Evolutionary conservation across 257 asterid genomes (phyloP).

Genomic region (Primulina huaijiensis): DNA sequence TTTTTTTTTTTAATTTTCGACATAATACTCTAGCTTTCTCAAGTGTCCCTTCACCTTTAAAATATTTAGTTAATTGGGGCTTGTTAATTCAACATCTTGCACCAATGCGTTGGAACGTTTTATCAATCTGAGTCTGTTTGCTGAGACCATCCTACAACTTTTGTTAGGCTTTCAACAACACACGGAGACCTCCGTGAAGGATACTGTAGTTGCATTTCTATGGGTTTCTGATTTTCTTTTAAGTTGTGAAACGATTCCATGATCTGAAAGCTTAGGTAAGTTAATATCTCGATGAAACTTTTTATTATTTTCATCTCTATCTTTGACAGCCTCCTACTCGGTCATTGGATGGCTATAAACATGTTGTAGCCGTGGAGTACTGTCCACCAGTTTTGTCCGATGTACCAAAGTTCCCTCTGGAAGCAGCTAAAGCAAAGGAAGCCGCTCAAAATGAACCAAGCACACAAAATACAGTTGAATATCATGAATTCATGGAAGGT

Average conservation of each 20-base stretch:
- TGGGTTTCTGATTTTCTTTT: neutral
- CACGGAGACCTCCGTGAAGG: neutral
- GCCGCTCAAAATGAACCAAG: conserved; percentile 75
- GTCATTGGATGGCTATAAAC: conserved; percentile 87
- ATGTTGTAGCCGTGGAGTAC: conserved; percentile 68
- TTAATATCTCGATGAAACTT: neutral
- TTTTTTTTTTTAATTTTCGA: too few species aligned
- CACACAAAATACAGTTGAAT: conserved; percentile 48
- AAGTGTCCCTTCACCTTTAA: neutral
- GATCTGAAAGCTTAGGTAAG: neutral
- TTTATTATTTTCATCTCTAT: neutral
- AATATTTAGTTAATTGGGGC: neutral
- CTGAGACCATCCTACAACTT: neutral
- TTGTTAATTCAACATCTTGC: neutral
- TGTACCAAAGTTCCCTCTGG: conserved; percentile 61
- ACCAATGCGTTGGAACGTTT: neutral
- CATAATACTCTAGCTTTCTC: neutral
- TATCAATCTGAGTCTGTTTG: neutral
- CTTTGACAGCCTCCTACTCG: conserved; percentile 47
- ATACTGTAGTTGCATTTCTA: neutral
- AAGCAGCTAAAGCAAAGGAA: conserved; percentile 86
- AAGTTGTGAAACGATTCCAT: neutral
- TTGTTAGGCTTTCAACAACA: neutral
- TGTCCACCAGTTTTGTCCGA: conserved; percentile 65
- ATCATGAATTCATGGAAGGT: conserved; percentile 94